Percentiles rank a stretch among this genome's conserved stretches.
These are phyloP conservation scores for Pseudozyma sp. DNA, from an alignment of 1,284 basidiomycete species.

Conservation along the genomic window DNA sequence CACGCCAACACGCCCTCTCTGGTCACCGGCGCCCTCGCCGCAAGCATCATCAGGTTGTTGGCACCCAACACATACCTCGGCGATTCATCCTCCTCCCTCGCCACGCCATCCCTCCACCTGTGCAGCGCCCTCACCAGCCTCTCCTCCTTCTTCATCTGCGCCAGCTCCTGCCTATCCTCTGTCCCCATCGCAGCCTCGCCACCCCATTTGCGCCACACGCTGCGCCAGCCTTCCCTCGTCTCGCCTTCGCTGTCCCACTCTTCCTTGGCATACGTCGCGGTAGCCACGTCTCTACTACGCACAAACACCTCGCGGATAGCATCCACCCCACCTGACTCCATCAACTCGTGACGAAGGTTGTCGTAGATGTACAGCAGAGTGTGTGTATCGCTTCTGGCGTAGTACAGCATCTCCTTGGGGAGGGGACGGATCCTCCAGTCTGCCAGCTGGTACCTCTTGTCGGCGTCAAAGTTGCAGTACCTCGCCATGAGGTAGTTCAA, in stretches of 20 bases:
- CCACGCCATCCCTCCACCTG: conserved; percentile 84
- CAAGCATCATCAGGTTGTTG: conserved; percentile 54
- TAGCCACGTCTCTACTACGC: conserved; percentile 58
- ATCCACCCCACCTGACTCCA: conserved; percentile 71
- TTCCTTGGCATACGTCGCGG: conserved; percentile 65
- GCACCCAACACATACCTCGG: conserved; percentile 70
- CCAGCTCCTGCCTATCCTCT: conserved; percentile 38
- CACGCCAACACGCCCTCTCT: conserved; percentile 42
- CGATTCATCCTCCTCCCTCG: conserved; percentile 88
- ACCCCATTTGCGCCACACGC: conserved; percentile 68
- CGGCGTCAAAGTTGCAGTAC: conserved; percentile 90
- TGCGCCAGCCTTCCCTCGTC: conserved; percentile 61
- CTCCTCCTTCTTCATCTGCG: conserved; percentile 69
- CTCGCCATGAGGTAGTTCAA: conserved; percentile 86
- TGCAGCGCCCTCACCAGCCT: conserved; percentile 80
- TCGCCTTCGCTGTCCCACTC: conserved; percentile 63
- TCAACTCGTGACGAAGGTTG: conserved; percentile 85
- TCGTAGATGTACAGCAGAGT: conserved; percentile 94
- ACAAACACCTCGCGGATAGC: conserved; percentile 62
- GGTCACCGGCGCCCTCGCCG: conserved; percentile 54
- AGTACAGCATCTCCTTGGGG: conserved; percentile 86
- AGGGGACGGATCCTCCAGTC: conserved; percentile 95
- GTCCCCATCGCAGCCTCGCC: conserved; percentile 64
- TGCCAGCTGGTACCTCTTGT: conserved; percentile 94
- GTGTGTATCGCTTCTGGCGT: conserved; percentile 95